Conservation (phyloP, 805 yeast genomes). For the Schizosaccharomyces cryophilus region DNA sequence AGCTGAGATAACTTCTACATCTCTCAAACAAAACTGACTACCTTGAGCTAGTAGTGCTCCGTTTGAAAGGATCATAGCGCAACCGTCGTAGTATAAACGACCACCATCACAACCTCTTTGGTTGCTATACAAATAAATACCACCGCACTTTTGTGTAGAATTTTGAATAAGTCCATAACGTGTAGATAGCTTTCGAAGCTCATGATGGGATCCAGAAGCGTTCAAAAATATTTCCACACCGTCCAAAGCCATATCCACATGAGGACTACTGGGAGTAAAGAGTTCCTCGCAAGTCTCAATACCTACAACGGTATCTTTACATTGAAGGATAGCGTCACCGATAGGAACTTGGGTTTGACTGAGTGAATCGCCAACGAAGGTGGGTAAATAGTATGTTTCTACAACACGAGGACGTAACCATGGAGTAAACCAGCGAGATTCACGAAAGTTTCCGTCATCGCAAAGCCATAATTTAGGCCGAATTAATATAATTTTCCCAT, state of each 20-base stretch:
- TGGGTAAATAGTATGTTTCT: conserved; percentile 53
- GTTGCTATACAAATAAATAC: conserved; percentile 75
- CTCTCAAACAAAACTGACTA: conserved; percentile 64
- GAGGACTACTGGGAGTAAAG: conserved; percentile 91
- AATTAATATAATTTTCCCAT: conserved; percentile 57
- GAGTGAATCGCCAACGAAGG: conserved; percentile 35
- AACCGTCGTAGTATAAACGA: conserved; percentile 85
- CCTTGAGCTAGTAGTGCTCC: conserved; percentile 87
- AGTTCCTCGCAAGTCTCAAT: conserved; percentile 95
- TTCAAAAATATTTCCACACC: conserved; percentile 96
- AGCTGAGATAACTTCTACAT: conserved; percentile 88
- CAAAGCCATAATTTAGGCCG: conserved; percentile 87
- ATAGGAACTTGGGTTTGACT: conserved; percentile 47
- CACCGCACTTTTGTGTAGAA: conserved; percentile 92
- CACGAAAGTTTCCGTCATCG: conserved; percentile 93
- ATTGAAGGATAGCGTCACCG: conserved; percentile 76
- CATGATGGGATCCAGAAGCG: conserved; percentile 95
- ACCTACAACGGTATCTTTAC: conserved; percentile 76
- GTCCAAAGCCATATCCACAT: conserved; percentile 69
- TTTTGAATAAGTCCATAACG: conserved; percentile 66
- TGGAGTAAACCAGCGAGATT: conserved; percentile 90
- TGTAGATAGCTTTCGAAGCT: conserved; percentile 65
- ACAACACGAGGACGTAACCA: conserved; percentile 63
- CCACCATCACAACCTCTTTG: conserved; percentile 98
- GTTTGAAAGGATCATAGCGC: conserved; percentile 80